Percentiles rank a stretch among this genome's conserved stretches.
Conservation (phyloP, 768 basidiomycete species). For the Trametopsis cervina region DNA sequence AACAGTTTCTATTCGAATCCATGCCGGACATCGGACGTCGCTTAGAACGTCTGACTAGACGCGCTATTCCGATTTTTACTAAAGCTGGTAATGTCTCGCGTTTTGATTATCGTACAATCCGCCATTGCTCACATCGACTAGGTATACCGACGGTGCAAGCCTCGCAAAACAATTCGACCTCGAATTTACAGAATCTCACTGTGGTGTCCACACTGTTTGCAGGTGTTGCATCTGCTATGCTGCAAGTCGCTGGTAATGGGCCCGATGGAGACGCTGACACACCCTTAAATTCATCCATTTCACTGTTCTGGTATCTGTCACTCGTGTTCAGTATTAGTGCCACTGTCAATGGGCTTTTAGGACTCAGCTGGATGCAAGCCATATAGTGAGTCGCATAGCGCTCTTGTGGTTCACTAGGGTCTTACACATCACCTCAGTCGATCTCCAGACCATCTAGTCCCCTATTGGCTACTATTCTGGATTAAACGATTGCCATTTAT, state of each 20-base stretch:
- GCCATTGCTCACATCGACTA: slow-evolving; percentile 15
- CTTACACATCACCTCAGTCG: slow-evolving; percentile 35
- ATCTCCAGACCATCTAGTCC: slow-evolving; percentile 62
- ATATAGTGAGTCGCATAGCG: slow-evolving; percentile 52
- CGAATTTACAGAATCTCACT: slow-evolving; percentile 59
- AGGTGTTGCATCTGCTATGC: slow-evolving; percentile 60
- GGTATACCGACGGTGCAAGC: slow-evolving; percentile 67
- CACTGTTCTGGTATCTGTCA: slow-evolving; percentile 56
- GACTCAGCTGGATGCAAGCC: slow-evolving; percentile 67
- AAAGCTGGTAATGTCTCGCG: neutral
- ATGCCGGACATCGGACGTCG: slow-evolving; percentile 6
- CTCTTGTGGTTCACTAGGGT: neutral
- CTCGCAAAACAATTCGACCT: slow-evolving; percentile 59
- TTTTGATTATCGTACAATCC: neutral
- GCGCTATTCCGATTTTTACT: slow-evolving; percentile 9
- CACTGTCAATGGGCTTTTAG: slow-evolving; percentile 61
- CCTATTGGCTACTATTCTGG: slow-evolving; percentile 76
- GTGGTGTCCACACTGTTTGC: slow-evolving; percentile 70
- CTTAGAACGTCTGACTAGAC: neutral
- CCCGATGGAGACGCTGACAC: slow-evolving; percentile 24
- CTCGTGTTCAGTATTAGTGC: slow-evolving; percentile 67
- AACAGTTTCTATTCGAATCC: slow-evolving; percentile 4
- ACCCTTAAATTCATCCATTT: slow-evolving; percentile 45
- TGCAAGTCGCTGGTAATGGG: slow-evolving; percentile 53
- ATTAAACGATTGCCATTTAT: slow-evolving; percentile 74